Evolutionary conservation across 176 grass and related monocot species (phyloP).

Genomic region (Luzula sylvatica): DNA sequence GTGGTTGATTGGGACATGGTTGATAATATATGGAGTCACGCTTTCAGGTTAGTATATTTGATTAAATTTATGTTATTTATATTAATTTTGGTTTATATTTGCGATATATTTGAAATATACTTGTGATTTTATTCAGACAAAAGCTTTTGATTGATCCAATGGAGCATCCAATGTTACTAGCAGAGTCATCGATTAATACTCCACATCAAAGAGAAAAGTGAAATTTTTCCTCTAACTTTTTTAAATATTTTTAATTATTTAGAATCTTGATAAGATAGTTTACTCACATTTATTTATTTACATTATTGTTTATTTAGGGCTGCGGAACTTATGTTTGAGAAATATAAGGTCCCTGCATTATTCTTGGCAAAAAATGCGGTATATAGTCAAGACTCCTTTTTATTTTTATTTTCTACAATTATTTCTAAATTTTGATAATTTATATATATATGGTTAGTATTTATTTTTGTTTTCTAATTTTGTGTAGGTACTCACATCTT

Average conservation of each 20-base stretch:
- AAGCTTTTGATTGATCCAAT: conserved; percentile 88
- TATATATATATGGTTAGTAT: too few species aligned
- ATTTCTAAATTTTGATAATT: not conserved
- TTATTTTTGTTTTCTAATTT: not conserved
- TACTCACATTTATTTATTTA: not conserved
- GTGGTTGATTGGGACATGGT: conserved; percentile 94
- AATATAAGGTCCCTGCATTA: conserved; percentile 90
- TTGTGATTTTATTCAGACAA: conserved; percentile 35
- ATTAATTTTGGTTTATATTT: not conserved
- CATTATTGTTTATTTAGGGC: conserved; percentile 28
- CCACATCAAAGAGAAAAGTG: conserved; percentile 89
- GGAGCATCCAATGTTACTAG: conserved; percentile 96
- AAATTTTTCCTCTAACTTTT: conserved; percentile 7
- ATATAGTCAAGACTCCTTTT: conserved; percentile 31
- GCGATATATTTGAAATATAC: conserved; percentile 7
- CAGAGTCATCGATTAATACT: conserved; percentile 81
- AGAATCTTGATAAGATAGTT: not conserved
- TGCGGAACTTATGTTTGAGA: conserved; percentile 99
- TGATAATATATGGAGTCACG: conserved; percentile 96
- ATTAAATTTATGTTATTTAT: not conserved
- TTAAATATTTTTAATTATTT: not conserved
- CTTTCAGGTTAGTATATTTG: conserved; percentile 60
- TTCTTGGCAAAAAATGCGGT: conserved; percentile 99
- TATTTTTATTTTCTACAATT: conserved; percentile 30
- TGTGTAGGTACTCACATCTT: conserved; percentile 91